These are phyloP conservation scores for Mycena albidolilacea DNA, from an alignment of 768 basidiomycete genomes.

Conservation along the genomic window DNA sequence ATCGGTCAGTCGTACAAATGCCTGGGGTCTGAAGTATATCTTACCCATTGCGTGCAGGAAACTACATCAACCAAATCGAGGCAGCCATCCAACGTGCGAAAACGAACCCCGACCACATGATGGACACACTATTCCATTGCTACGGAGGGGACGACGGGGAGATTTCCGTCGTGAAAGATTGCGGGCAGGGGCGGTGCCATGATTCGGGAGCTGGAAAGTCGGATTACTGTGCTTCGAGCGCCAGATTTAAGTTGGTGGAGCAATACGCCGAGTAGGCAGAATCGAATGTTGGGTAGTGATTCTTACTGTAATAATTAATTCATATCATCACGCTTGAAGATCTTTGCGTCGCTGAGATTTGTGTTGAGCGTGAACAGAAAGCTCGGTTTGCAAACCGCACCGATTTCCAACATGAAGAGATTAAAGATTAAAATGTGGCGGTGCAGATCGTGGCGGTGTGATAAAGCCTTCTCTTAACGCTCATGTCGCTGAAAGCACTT, in stretches of 20 bases:
- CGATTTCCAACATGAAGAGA: too few relatives aligned
- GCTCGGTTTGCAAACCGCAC: too few relatives aligned
- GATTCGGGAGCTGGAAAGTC: neutral
- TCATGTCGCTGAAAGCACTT: too few relatives aligned
- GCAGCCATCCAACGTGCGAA: neutral
- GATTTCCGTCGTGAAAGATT: neutral
- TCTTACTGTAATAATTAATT: too few relatives aligned
- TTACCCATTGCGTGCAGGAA: neutral
- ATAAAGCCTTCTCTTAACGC: too few relatives aligned
- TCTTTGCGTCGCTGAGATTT: too few relatives aligned
- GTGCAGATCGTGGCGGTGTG: too few relatives aligned
- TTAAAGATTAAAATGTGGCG: too few relatives aligned
- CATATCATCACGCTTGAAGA: too few relatives aligned
- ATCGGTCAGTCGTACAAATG: neutral
- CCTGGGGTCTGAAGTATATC: neutral
- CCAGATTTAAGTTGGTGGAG: neutral
- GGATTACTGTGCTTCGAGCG: neutral
- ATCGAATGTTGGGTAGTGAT: too few relatives aligned
- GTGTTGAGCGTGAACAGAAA: too few relatives aligned
- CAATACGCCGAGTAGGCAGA: too few relatives aligned
- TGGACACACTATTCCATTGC: neutral
- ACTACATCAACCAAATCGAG: neutral
- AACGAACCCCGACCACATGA: neutral
- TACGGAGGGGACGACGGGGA: neutral
- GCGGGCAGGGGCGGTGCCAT: neutral